Conservation (phyloP, 2,329 filamentous ascomycete genomes). For the Ilyonectria robusta region DNA sequence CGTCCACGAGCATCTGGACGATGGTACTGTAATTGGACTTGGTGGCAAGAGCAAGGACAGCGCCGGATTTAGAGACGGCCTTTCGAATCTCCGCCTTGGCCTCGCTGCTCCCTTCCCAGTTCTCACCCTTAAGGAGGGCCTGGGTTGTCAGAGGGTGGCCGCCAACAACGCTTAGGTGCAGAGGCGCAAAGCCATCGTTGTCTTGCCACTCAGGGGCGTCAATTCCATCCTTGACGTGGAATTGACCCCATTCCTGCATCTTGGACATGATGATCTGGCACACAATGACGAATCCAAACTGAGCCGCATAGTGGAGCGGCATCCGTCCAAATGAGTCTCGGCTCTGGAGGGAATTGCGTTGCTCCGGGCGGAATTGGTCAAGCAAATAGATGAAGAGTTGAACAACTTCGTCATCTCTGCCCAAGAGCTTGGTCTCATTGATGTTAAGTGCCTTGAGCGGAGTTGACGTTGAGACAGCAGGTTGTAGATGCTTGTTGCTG, state of each 20-base stretch:
- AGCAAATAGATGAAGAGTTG: conserved; percentile 75
- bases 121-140: conserved; percentile 84
- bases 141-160: conserved; percentile 91
- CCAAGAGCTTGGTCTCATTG: conserved; percentile 76
- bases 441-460: conserved; percentile 72
- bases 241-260: conserved; percentile 91
- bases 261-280: conserved; percentile 89
- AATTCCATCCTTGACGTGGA: conserved; percentile 87
- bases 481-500: conserved; percentile 82
- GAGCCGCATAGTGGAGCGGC: conserved; percentile 92
- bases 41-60: conserved; percentile 88
- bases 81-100: conserved; percentile 76
- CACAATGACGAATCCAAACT: conserved; percentile 94
- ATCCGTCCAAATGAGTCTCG: conserved; percentile 86
- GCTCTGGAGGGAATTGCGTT: conserved; percentile 76
- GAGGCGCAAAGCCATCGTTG: conserved; percentile 87
- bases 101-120: conserved; percentile 76
- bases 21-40: conserved; percentile 90
- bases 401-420: conserved; percentile 82
- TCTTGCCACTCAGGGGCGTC: conserved; percentile 94
- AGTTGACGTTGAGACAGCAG: conserved; percentile 77
- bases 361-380: conserved; percentile 76
- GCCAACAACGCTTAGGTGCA: conserved; percentile 93
- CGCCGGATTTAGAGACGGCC: conserved; percentile 84
- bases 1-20: conserved; percentile 88